A percentile compares a stretch with the other conserved stretches of the same genome.
Conservation (phyloP, 805 yeast genomes). For the Kuraishia molischiana region DNA sequence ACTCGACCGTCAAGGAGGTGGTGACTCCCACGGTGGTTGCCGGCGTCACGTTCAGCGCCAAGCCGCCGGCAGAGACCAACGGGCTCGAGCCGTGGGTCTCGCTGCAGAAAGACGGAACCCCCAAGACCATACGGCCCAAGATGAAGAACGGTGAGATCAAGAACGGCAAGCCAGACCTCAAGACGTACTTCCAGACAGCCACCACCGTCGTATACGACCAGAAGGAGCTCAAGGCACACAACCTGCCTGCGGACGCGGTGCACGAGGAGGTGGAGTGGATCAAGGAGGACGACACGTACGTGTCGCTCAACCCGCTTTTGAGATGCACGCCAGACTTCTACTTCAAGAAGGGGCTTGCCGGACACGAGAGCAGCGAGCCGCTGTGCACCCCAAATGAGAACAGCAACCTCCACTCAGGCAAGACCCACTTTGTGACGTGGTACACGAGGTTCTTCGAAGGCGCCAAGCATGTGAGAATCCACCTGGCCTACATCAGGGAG, state of each 20-base stretch:
- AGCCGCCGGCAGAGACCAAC: slow-evolving; percentile 57
- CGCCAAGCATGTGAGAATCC: slow-evolving; percentile 55
- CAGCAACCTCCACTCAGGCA: slow-evolving; percentile 42
- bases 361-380: slow-evolving; percentile 54
- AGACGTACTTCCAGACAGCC: slow-evolving; percentile 69
- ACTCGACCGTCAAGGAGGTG: slow-evolving; percentile 42
- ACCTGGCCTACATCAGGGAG: slow-evolving; percentile 57
- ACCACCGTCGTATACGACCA: slow-evolving; percentile 45
- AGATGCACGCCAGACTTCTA: slow-evolving; percentile 81
- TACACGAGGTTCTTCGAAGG: slow-evolving; percentile 55
- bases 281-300: slow-evolving; percentile 69
- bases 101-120: slow-evolving; percentile 65
- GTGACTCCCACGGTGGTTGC: slow-evolving; percentile 56
- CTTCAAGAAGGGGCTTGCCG: slow-evolving; percentile 51
- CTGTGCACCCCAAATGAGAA: slow-evolving; percentile 76
- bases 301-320: slow-evolving; percentile 63
- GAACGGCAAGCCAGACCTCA: slow-evolving; percentile 60
- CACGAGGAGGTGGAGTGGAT: slow-evolving; percentile 44
- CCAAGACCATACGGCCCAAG: slow-evolving; percentile 72
- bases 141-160: slow-evolving; percentile 62
- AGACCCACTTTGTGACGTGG: slow-evolving; percentile 76
- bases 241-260: slow-evolving; percentile 51
- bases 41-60: slow-evolving; percentile 54
- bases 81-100: slow-evolving; percentile 78
- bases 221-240: slow-evolving; percentile 63